Base-by-base conservation (phyloP, 2,329 filamentous ascomycete genomes). In the Thielaviopsis musarum region DNA sequence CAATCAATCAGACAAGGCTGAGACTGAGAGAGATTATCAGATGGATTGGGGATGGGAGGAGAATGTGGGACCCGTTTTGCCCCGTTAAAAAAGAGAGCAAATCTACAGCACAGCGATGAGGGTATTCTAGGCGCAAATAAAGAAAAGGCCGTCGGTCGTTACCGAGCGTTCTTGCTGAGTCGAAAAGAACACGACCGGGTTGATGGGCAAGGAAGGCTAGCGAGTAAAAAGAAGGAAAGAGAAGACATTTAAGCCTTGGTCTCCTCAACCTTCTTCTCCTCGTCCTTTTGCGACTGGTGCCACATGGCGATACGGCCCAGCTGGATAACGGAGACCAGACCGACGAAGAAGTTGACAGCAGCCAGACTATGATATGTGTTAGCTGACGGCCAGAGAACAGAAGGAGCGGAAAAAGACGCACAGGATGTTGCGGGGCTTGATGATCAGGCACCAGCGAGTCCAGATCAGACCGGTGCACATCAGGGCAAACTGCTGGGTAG, bases 381-480 rank as follows among this genome's bases (percentile, higher is more conserved):
- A 64, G 56, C 30, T 48, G n/a, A 34, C 4, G 26, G 21, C 13
- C 12, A 26, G n/a, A 59, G 15, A 49, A 17, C 28, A 45, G 17
- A 62, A 17, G 10, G 24, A 53, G 5, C 7, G 30, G 34, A 17
- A 13, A 49, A 6, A 22, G 21, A 75, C 83, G 54, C 75, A 89
- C 85, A 96, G 85, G 68, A 90, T 75, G 78, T 98, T 98, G 74
- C 83, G 84, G 61, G 93, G 93, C 73, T 84, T 90, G 75, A 98
- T 98, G 72, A 98, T 87, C 70, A 97, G 79, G 79, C 93, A 98
- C 93, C 93, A 98, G 65, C 93, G 83, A 53, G 93, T 98, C 93
- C 93, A 98, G 79, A 98, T 98, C 65, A 87, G 74, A 65, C 93
- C 93, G 10, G 93, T 98, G 66, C 84, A 84, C 69, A 88, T 93